A percentile compares a stretch with the other conserved stretches of the same genome.
Conservation (phyloP, 768 basidiomycete genomes). For the Pleurotus salmoneostramineus region DNA sequence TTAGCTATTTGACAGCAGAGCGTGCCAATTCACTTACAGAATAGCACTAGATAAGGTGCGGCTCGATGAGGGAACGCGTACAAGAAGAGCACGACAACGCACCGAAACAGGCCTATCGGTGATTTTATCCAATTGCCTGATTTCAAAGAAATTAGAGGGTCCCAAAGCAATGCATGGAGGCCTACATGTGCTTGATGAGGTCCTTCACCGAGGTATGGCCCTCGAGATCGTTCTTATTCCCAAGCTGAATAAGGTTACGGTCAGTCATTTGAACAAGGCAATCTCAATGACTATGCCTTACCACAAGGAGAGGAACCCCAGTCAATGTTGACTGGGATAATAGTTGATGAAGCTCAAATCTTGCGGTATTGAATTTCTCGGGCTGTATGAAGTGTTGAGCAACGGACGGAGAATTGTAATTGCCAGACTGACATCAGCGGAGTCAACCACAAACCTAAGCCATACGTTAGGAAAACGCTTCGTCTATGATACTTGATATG, state of each 20-base stretch:
- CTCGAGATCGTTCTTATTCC: constrained; percentile 90
- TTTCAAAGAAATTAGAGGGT: neutral
- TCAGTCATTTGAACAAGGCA: neutral
- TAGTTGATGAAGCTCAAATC: constrained; percentile 81
- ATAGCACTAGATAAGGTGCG: constrained; percentile 53
- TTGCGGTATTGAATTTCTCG: constrained; percentile 79
- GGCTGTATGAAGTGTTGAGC: constrained; percentile 34
- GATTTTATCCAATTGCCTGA: constrained; percentile 76
- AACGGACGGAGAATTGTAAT: neutral
- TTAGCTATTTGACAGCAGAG: neutral
- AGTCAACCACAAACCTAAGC: constrained; percentile 87
- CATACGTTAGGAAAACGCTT: neutral
- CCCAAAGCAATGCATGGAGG: constrained; percentile 26
- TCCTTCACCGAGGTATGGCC: constrained; percentile 78
- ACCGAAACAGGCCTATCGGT: constrained; percentile 83
- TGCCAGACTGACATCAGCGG: constrained; percentile 63
- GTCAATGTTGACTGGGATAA: constrained; percentile 59
- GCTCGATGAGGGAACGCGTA: neutral
- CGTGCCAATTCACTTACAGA: constrained; percentile 48
- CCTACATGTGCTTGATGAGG: constrained; percentile 66
- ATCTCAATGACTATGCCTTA: constrained; percentile 30
- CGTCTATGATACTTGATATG: constrained; percentile 1
- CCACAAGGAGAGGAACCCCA: constrained; percentile 81
- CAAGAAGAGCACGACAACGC: constrained; percentile 26
- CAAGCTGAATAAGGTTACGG: constrained; percentile 47